A percentile compares a stretch with the other conserved stretches of the same genome.
phyloP scores from a whole-genome alignment of 805 yeast species.

The Sugiyamaella americana region DNA sequence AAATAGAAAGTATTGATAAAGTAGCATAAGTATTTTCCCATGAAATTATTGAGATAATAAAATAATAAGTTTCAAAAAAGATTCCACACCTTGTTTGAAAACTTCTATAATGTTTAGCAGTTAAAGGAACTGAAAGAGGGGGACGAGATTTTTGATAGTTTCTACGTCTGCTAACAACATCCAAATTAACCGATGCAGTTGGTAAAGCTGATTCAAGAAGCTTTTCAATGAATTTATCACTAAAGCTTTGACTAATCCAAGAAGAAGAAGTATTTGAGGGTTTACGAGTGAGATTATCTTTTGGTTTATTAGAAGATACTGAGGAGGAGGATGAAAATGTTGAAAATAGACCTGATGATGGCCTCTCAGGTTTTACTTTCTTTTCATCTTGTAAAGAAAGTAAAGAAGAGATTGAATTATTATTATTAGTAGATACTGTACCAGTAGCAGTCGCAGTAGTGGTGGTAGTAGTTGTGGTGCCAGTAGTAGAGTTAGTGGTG shows the following conservation, averaged over 20 bases:
- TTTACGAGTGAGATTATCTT: no score
- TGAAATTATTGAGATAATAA: slow-evolving; percentile 45
- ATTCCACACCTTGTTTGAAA: slow-evolving; percentile 21
- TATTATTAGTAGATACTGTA: no score
- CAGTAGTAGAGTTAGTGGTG: no score
- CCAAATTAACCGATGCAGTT: slow-evolving; percentile 43
- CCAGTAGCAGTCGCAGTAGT: no score
- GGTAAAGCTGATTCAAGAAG: slow-evolving; percentile 69
- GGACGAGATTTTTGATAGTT: slow-evolving; percentile 60
- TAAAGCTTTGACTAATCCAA: slow-evolving; percentile 18
- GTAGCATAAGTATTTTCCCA: slow-evolving; percentile 79
- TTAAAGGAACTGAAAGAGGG: slow-evolving; percentile 57
- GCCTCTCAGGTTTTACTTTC: no score
- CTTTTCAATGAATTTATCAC: slow-evolving; percentile 69
- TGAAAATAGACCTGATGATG: no score
- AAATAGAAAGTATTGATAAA: slow-evolving; percentile 49
- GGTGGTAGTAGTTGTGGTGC: no score
- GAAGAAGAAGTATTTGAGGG: no score
- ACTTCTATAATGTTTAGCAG: slow-evolving; percentile 43
- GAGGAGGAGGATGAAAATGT: no score
- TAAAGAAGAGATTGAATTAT: no score
- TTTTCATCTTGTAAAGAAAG: no score
- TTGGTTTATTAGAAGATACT: no score
- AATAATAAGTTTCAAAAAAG: slow-evolving; percentile 52
- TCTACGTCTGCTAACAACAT: slow-evolving; percentile 39